Conservation (phyloP, 2,329 filamentous ascomycete species). For the Zasmidium cellare region DNA sequence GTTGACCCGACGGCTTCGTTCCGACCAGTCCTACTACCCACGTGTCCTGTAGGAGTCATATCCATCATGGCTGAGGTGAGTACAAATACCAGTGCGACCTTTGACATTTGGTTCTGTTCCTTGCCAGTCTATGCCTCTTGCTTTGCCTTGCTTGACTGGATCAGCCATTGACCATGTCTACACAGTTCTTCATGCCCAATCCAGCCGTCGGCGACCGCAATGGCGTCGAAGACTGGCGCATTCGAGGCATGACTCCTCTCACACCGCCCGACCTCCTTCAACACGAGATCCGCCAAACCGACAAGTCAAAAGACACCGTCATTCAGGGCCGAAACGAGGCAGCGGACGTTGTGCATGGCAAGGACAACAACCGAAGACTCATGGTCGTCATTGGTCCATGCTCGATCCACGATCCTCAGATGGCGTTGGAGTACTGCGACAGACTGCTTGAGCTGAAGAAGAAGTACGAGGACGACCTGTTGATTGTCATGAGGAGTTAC, state of each 20-base stretch:
- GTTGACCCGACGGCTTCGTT: background rate
- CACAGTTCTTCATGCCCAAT: slow-evolving; percentile 53
- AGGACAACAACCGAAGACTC: slow-evolving; percentile 57
- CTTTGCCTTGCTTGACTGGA: background rate
- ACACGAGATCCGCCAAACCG: slow-evolving; percentile 73
- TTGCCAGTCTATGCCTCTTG: no score
- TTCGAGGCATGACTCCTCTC: slow-evolving; percentile 66
- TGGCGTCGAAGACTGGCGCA: slow-evolving; percentile 54
- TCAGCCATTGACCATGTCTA: slow-evolving; percentile 9
- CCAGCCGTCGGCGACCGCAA: slow-evolving; percentile 50
- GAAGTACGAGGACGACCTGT: slow-evolving; percentile 83
- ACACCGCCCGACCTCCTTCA: slow-evolving; percentile 93
- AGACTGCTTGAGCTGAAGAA: slow-evolving; percentile 77
- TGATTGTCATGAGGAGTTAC: slow-evolving; percentile 97
- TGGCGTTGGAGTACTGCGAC: slow-evolving; percentile 91
- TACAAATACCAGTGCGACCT: background rate
- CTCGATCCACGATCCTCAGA: slow-evolving; percentile 91
- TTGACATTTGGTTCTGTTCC: no score
- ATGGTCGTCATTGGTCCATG: slow-evolving; percentile 90
- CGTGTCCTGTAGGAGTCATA: background rate
- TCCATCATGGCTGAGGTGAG: slow-evolving; percentile 6
- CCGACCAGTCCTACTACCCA: background rate
- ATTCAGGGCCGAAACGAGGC: slow-evolving; percentile 61
- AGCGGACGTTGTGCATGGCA: slow-evolving; percentile 61
- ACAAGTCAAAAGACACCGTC: slow-evolving; percentile 56